A percentile compares a stretch with the other conserved stretches of the same genome.
Conservation (phyloP, 768 basidiomycete genomes). For the Termitomyces bulborhizus region DNA sequence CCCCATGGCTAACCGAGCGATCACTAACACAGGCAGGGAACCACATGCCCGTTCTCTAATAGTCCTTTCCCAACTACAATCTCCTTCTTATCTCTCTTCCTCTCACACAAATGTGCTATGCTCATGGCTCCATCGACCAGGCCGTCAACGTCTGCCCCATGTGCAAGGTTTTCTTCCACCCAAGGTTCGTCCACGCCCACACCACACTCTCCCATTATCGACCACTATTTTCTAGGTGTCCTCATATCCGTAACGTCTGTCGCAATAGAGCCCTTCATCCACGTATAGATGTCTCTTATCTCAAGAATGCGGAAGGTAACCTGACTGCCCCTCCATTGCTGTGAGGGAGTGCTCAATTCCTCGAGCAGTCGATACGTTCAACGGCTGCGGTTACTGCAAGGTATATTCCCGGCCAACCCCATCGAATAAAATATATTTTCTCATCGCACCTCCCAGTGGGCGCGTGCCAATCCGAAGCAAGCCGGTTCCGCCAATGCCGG, state of each 20-base stretch:
- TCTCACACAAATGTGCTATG: conserved; percentile 58
- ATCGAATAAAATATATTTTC: conserved; percentile 14
- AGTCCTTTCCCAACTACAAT: conserved; percentile 24
- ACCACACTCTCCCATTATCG: conserved; percentile 7
- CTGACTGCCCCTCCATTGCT: conserved; percentile 15
- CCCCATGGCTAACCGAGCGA: conserved; percentile 22
- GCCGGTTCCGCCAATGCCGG: conserved; percentile 64
- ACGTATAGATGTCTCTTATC: conserved; percentile 67
- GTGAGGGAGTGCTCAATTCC: conserved; percentile 9
- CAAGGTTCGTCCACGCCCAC: conserved; percentile 38
- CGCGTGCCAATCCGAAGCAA: conserved; percentile 51
- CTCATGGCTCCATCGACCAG: conserved; percentile 62
- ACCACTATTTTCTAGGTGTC: conserved; percentile 49
- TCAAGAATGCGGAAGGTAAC: conserved; percentile 86
- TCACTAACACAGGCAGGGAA: conserved; percentile 25
- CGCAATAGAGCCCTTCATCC: conserved; percentile 71
- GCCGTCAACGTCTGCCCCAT: conserved; percentile 67
- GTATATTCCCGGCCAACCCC: conserved; percentile 30
- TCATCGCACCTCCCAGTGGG: conserved; percentile 50
- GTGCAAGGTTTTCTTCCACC: conserved; percentile 76
- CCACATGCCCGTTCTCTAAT: conserved; percentile 27
- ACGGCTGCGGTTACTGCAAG: conserved; percentile 90
- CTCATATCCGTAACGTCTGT: conserved; percentile 70
- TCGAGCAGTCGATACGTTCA: conserved; percentile 65
- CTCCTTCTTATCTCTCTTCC: conserved; percentile 17